A percentile compares a stretch with the other conserved stretches of the same genome.
These are phyloP conservation scores for Gentiana dahurica DNA, from an alignment of 257 asterid genomes.

Conservation along the genomic window DNA sequence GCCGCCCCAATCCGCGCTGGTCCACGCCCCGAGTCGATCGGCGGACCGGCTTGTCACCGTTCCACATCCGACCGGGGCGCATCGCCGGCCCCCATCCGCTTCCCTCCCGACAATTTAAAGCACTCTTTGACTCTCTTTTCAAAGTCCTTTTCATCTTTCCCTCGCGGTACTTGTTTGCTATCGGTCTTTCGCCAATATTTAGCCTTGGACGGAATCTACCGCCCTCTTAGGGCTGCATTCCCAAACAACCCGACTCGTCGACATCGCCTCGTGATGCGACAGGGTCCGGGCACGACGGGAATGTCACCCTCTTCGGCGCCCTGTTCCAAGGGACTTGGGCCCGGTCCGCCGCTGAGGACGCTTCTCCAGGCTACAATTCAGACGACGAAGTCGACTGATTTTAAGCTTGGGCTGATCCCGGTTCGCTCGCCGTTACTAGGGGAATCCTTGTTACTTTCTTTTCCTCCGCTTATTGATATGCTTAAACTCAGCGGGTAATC, in stretches of 20 bases:
- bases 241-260: too few species aligned
- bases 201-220: too few species aligned
- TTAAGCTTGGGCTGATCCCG: slow-evolving; percentile 24
- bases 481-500: slow-evolving; percentile 7
- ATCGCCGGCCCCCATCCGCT: slow-evolving; percentile 52
- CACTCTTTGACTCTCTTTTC: slow-evolving; percentile 33
- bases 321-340: too few species aligned
- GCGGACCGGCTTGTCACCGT: slow-evolving; percentile 6
- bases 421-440: slow-evolving; percentile 37
- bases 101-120: slow-evolving; percentile 42
- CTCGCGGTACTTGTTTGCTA: too few species aligned
- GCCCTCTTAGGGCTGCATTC: too few species aligned
- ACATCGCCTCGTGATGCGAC: too few species aligned
- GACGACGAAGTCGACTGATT: not conserved
- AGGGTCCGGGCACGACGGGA: too few species aligned
- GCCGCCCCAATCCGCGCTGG: not conserved
- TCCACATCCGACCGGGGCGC: slow-evolving; percentile 43
- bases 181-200: too few species aligned
- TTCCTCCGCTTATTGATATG: slow-evolving; percentile 15
- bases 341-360: too few species aligned
- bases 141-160: slow-evolving; percentile 7
- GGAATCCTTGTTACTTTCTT: slow-evolving; percentile 21
- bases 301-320: too few species aligned
- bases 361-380: too few species aligned
- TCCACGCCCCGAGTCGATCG: too few species aligned